A percentile compares a stretch with the other conserved stretches of the same genome.
These are phyloP conservation scores for Akanthomyces dipterigenus DNA, from an alignment of 2,329 filamentous ascomycete genomes.

Conservation along the genomic window DNA sequence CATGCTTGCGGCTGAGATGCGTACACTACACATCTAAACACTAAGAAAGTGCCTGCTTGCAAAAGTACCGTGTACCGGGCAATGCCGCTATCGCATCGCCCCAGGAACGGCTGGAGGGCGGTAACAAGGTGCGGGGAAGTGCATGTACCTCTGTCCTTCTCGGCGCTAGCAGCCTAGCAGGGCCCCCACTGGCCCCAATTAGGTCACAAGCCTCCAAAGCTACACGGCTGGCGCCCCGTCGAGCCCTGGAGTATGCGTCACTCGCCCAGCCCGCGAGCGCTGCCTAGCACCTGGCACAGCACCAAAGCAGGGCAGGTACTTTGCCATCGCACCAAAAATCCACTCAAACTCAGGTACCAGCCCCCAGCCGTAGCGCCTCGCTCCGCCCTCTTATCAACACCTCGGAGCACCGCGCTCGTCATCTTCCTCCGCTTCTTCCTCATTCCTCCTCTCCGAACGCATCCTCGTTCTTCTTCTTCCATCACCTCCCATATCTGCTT, in stretches of 20 bases:
- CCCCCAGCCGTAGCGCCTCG: background rate
- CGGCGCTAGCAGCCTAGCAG: no score
- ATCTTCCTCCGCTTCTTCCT: constrained; percentile 19
- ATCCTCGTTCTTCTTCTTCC: constrained; percentile 16
- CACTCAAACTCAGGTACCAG: background rate
- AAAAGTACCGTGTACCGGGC: background rate
- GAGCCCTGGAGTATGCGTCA: constrained; percentile 12
- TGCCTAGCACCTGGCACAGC: background rate
- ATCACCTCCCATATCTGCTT: constrained; percentile 12
- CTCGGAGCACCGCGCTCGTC: constrained; percentile 13
- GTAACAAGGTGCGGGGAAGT: constrained; percentile 8
- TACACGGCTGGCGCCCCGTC: background rate
- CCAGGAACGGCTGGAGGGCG: constrained; percentile 9
- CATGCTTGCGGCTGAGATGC: background rate
- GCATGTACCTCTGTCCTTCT: background rate
- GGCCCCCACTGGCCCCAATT: no score
- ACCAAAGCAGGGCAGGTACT: background rate
- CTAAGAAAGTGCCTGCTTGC: background rate
- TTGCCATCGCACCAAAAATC: background rate
- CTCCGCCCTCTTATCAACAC: constrained; percentile 14
- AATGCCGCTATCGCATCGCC: constrained; percentile 5
- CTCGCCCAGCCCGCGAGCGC: constrained; percentile 6
- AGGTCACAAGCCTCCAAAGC: no score
- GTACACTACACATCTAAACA: background rate
- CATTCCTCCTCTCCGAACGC: constrained; percentile 19